Conservation (phyloP, 306 rosid genomes). For the Medicago ruthenica region DNA sequence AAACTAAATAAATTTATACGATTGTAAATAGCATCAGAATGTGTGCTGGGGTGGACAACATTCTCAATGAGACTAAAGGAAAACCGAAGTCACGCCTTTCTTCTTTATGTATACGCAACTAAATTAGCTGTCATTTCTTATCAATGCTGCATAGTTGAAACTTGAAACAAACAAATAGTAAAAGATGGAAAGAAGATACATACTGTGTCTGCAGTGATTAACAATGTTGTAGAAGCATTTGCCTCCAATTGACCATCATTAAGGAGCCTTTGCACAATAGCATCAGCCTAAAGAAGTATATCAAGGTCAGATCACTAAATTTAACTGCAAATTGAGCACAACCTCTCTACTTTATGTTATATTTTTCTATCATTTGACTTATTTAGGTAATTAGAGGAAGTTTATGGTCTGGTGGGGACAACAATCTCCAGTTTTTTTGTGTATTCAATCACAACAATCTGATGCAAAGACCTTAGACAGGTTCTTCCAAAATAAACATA, state of each 20-base stretch:
- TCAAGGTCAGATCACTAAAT: slow-evolving; percentile 25
- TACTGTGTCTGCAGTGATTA: slow-evolving; percentile 94
- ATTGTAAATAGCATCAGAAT: slow-evolving; percentile 17
- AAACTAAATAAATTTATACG: background rate
- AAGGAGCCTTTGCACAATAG: slow-evolving; percentile 66
- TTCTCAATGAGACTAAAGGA: slow-evolving; percentile 2
- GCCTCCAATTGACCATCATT: slow-evolving; percentile 50
- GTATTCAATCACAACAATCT: slow-evolving; percentile 14
- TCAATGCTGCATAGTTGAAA: background rate
- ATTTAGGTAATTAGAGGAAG: background rate
- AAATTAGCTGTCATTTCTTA: slow-evolving; percentile 14
- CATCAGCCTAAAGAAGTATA: slow-evolving; percentile 80
- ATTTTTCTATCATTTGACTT: slow-evolving; percentile 21
- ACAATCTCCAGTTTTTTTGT: background rate
- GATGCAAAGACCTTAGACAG: slow-evolving; percentile 8
- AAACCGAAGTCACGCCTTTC: slow-evolving; percentile 8
- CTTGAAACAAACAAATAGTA: slow-evolving; percentile 26
- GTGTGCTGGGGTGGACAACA: slow-evolving; percentile 3
- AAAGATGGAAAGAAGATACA: slow-evolving; percentile 39
- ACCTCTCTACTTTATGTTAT: slow-evolving; percentile 20
- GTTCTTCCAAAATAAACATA: background rate
- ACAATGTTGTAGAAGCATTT: slow-evolving; percentile 58
- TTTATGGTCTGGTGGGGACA: slow-evolving; percentile 18
- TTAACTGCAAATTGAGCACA: slow-evolving; percentile 19
- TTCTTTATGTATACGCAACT: slow-evolving; percentile 11